These are phyloP conservation scores for Saccharomycopsis crataegensis DNA, from an alignment of 1,139 yeast genomes.

Conservation along the genomic window DNA sequence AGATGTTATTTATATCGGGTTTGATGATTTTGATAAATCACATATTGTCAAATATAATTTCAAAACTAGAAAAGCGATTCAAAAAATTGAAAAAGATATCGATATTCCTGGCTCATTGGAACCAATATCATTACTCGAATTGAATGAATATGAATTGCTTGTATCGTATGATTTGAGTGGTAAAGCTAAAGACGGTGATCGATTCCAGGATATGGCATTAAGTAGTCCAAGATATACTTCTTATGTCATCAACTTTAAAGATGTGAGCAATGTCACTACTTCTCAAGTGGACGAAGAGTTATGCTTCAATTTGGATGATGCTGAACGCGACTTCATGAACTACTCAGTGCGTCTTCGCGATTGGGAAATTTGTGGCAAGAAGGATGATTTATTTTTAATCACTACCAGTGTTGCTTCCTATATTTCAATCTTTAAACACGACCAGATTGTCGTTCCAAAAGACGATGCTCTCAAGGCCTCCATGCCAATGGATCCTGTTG, in stretches of 20 bases:
- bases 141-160: neutral
- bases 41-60: slow-evolving; percentile 1
- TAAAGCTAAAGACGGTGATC: neutral
- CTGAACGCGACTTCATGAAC: slow-evolving; percentile 8
- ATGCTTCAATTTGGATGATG: neutral
- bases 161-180: slow-evolving; percentile 8
- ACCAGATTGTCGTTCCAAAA: slow-evolving; percentile 1
- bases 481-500: slow-evolving; percentile 14
- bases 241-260: neutral
- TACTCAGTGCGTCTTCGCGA: slow-evolving; percentile 3
- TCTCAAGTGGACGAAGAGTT: neutral
- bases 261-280: neutral
- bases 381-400: neutral
- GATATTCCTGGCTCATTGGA: neutral
- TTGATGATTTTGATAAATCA: neutral
- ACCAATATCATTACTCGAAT: neutral
- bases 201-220: neutral
- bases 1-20: slow-evolving; percentile 1
- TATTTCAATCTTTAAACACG: slow-evolving; percentile 4
- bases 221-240: slow-evolving; percentile 3
- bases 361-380: neutral
- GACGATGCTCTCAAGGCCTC: slow-evolving; percentile 12
- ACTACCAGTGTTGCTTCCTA: slow-evolving; percentile 8
- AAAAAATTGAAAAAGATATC: neutral
- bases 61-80: neutral